Conservation (phyloP, 345 rosid genomes). For the Litchi chinensis region DNA sequence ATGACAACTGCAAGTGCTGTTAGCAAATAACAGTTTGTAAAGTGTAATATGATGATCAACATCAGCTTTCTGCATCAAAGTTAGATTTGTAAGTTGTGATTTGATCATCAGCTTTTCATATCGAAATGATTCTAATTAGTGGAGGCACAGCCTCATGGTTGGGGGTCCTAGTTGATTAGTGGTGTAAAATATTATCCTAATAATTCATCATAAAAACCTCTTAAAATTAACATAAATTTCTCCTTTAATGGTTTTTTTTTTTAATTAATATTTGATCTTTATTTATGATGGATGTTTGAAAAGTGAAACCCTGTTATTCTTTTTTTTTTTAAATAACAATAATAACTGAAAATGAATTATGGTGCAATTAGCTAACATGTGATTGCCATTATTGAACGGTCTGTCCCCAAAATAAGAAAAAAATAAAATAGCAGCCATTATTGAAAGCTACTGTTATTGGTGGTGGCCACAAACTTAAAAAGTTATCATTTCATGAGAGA, state of each 20-base stretch:
- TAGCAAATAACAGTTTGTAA: neutral
- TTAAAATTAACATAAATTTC: too few species aligned
- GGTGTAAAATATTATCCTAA: neutral
- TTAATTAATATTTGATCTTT: too few species aligned
- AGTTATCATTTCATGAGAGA: constrained; percentile 18
- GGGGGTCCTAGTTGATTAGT: neutral
- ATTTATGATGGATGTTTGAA: too few species aligned
- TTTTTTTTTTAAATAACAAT: too few species aligned
- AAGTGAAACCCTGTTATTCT: too few species aligned
- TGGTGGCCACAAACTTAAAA: constrained; percentile 10
- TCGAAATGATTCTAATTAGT: neutral
- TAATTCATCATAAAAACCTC: too few species aligned
- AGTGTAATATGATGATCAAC: neutral
- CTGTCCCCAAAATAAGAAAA: neutral
- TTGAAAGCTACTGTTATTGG: constrained; percentile 11
- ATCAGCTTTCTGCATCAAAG: neutral
- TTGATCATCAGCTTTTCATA: neutral
- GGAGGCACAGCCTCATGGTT: neutral
- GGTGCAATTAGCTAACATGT: constrained; percentile 25
- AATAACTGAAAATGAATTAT: neutral
- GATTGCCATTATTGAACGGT: constrained; percentile 25
- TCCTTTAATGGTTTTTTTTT: too few species aligned
- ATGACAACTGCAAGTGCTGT: neutral
- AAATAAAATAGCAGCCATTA: neutral
- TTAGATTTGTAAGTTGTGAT: neutral